Conservation (phyloP, 352 stramenopile species). For the Globisporangium ultimum region DNA sequence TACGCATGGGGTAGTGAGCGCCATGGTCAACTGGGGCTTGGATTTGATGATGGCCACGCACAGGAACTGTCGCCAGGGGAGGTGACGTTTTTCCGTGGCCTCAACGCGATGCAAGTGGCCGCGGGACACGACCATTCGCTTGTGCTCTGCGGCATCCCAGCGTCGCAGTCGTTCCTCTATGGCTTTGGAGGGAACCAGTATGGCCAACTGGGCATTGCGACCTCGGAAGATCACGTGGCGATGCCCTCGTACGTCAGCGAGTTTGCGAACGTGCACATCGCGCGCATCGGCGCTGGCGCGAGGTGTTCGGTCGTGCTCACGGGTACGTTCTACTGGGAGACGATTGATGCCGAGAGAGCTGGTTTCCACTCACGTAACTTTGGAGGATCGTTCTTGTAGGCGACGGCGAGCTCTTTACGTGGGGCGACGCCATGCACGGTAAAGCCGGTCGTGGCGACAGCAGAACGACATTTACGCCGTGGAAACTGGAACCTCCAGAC, state of each 20-base stretch:
- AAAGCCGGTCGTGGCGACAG: constrained; percentile 41
- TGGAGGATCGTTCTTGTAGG: constrained; percentile 16
- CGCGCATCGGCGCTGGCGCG: constrained; percentile 46
- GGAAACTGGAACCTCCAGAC: constrained; percentile 27
- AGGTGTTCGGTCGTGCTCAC: constrained; percentile 55
- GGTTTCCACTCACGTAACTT: not conserved
- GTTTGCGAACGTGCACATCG: constrained; percentile 32
- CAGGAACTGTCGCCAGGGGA: constrained; percentile 30
- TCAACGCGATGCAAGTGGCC: constrained; percentile 37
- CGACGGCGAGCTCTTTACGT: constrained; percentile 62
- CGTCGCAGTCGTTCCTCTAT: constrained; percentile 50
- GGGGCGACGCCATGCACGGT: constrained; percentile 51
- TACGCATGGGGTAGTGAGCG: constrained; percentile 43
- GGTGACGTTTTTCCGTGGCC: constrained; percentile 56
- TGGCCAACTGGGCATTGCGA: constrained; percentile 59
- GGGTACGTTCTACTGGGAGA: constrained; percentile 6
- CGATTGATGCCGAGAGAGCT: not conserved
- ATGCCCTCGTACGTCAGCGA: constrained; percentile 64
- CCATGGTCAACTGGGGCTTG: constrained; percentile 56
- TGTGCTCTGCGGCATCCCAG: constrained; percentile 39
- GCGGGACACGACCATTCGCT: constrained; percentile 66
- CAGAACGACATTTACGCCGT: constrained; percentile 63
- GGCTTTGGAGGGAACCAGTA: constrained; percentile 65
- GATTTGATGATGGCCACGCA: constrained; percentile 17
- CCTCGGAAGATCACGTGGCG: constrained; percentile 26